Evolutionary conservation across 2,329 filamentous ascomycete species (phyloP).

Genomic region (Emergomyces pasteurianus): DNA sequence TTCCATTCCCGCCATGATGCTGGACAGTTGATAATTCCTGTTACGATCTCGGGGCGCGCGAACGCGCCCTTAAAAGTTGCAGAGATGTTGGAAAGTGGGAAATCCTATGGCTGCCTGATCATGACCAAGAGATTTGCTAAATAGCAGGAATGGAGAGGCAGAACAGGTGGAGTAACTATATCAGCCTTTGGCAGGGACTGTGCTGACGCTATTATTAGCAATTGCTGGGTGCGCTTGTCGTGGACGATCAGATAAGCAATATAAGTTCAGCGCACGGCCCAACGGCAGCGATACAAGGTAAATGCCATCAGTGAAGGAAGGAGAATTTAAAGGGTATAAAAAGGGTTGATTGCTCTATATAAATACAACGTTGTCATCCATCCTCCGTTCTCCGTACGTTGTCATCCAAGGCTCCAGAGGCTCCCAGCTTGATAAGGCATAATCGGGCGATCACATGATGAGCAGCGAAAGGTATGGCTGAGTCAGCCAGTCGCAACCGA

Average conservation of each 20-base stretch:
- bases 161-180: neutral
- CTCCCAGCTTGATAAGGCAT: too few species aligned
- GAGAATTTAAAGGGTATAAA: neutral
- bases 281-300: neutral
- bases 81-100: neutral
- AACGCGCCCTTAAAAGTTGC: neutral
- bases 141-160: neutral
- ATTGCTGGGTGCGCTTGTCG: too few species aligned
- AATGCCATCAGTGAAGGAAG: neutral
- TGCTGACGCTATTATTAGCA: neutral
- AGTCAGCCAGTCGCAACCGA: neutral
- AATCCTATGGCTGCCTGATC: neutral
- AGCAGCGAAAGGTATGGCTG: neutral
- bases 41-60: neutral
- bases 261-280: neutral
- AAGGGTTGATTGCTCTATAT: neutral
- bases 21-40: neutral
- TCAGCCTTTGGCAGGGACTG: neutral
- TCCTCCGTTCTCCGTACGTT: too few species aligned
- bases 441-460: neutral
- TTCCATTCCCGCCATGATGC: conserved; percentile 79
- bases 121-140: neutral
- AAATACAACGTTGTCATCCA: too few species aligned
- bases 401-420: too few species aligned
- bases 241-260: neutral